phyloP scores from a whole-genome alignment of 2,329 filamentous ascomycete species.

The Stemphylium beticola region DNA sequence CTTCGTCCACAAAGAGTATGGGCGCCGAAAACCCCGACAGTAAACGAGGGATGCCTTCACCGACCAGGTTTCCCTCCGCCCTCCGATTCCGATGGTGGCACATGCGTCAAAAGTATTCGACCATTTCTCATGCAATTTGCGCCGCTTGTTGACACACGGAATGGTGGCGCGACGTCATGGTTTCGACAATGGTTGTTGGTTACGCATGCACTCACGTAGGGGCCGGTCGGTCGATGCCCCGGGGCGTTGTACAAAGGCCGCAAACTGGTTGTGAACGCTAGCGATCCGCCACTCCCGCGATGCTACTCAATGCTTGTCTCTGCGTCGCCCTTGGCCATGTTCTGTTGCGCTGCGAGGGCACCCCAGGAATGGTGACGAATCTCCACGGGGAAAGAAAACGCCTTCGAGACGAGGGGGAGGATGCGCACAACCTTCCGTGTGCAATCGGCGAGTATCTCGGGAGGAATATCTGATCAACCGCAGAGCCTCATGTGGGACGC shows the following conservation, averaged over 20 bases:
- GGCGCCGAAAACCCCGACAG: conserved; percentile 8
- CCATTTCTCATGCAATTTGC: conserved; percentile 4
- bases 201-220: neutral
- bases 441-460: conserved; percentile 14
- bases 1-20: conserved; percentile 7
- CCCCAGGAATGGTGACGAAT: neutral
- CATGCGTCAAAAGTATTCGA: conserved; percentile 1
- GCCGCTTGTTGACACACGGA: conserved; percentile 8
- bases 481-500: conserved; percentile 40
- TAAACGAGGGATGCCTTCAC: neutral
- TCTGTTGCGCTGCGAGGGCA: neutral
- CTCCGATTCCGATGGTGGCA: conserved; percentile 6
- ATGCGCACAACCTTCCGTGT: conserved; percentile 5
- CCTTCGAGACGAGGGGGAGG: neutral
- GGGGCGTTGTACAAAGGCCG: neutral
- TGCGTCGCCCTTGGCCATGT: neutral
- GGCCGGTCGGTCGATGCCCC: conserved; percentile 2
- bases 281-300: conserved; percentile 8
- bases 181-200: neutral
- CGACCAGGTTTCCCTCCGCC: conserved; percentile 1
- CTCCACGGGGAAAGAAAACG: neutral
- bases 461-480: conserved; percentile 21
- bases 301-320: conserved; percentile 4
- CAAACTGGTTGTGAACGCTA: conserved; percentile 3
- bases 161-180: conserved; percentile 7